Conservation (phyloP, 2,329 filamentous ascomycete genomes). For the Fusarium robinianum region DNA sequence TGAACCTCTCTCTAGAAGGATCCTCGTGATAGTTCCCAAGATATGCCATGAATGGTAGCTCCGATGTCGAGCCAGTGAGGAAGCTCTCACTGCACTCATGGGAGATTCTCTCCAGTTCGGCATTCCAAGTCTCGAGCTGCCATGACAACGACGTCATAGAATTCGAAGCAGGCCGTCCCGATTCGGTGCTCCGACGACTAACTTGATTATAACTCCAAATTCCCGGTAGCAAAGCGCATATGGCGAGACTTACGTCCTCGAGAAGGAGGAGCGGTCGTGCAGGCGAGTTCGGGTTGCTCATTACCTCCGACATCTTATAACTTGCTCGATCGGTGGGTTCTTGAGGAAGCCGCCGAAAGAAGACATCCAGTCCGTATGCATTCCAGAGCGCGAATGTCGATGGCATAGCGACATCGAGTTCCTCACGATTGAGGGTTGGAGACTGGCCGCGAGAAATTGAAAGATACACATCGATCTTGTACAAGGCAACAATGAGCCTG, state of each 20-base stretch:
- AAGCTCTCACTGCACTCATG: conserved; percentile 26
- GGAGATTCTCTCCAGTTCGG: conserved; percentile 30
- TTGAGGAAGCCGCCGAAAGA: conserved; percentile 39
- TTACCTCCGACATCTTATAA: conserved; percentile 40
- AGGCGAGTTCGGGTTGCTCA: conserved; percentile 34
- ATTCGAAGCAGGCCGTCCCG: conserved; percentile 8
- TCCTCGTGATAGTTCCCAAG: conserved; percentile 36
- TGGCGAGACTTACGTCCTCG: conserved; percentile 42
- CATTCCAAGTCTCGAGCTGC: conserved; percentile 37
- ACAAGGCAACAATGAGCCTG: conserved; percentile 42
- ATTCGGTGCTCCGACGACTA: conserved; percentile 27
- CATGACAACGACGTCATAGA: conserved; percentile 26
- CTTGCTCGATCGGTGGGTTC: conserved; percentile 41
- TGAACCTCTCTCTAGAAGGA: conserved; percentile 27
- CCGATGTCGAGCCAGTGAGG: conserved; percentile 12
- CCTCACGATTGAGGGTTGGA: conserved; percentile 41
- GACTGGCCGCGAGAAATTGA: conserved; percentile 40
- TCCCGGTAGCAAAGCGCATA: conserved; percentile 38
- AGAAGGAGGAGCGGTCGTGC: conserved; percentile 37
- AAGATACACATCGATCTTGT: conserved; percentile 47
- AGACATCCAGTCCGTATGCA: conserved; percentile 43
- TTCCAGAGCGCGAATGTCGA: conserved; percentile 45
- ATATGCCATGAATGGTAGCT: conserved; percentile 36
- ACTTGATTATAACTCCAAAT: conserved; percentile 41
- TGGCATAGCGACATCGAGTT: conserved; percentile 44